These are phyloP conservation scores for Sergeia podlipaevii DNA, from an alignment of 208 protist species.

Conservation along the genomic window DNA sequence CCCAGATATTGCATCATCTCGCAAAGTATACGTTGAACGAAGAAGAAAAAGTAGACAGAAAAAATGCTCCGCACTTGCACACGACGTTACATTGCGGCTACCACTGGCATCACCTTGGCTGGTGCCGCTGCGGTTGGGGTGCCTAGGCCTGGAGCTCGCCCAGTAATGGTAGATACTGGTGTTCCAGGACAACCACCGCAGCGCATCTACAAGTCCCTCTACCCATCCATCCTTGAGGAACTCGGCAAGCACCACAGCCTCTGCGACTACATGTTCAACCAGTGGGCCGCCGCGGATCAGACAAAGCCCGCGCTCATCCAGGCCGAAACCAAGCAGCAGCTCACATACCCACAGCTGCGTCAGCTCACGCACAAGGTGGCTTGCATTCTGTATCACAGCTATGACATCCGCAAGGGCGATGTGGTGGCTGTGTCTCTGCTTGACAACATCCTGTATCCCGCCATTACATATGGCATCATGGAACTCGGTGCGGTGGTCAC, in stretches of 20 bases:
- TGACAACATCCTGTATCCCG: conserved; percentile 25
- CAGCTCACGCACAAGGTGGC: conserved; percentile 19
- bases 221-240: conserved; percentile 13
- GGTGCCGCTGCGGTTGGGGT: no score
- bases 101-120: no score
- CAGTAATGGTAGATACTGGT: no score
- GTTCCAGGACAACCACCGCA: no score
- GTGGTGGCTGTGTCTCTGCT: conserved; percentile 26
- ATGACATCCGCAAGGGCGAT: conserved; percentile 33
- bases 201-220: conserved; percentile 28
- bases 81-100: no score
- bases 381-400: conserved; percentile 25
- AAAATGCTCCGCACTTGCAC: no score
- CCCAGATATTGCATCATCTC: no score
- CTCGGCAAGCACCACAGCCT: conserved; percentile 18
- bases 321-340: conserved; percentile 20
- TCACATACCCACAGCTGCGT: conserved; percentile 22
- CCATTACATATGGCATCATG: conserved; percentile 33
- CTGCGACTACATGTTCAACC: conserved; percentile 25
- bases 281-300: conserved; percentile 15
- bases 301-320: conserved; percentile 21
- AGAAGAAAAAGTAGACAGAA: no score
- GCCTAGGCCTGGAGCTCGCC: no score
- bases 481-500: conserved; percentile 25
- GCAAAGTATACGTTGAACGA: no score